phyloP scores from a whole-genome alignment of 345 rosid genomes.

The Eucalyptus decipiens region DNA sequence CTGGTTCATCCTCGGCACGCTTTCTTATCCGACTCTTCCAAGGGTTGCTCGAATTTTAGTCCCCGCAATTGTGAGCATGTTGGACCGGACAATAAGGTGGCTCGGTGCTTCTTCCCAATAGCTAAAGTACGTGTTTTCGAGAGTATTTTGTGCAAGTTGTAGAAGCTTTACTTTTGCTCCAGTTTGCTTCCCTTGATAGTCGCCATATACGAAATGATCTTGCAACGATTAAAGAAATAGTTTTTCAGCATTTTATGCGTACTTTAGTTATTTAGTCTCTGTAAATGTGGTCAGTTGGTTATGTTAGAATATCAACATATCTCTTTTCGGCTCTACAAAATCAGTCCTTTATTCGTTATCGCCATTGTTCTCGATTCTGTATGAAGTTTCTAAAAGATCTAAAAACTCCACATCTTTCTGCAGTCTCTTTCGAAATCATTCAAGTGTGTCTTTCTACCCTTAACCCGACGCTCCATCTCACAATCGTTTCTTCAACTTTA shows the following conservation, averaged over 20 bases:
- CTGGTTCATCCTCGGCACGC: conserved; percentile 74
- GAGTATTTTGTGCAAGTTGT: neutral
- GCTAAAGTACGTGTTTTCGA: neutral
- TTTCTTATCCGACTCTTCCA: conserved; percentile 59
- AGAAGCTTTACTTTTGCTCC: neutral
- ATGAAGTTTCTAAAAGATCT: neutral
- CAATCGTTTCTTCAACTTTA: neutral
- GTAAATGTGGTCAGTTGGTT: neutral
- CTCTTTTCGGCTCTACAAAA: neutral
- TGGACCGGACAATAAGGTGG: conserved; percentile 4
- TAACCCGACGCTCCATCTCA: neutral
- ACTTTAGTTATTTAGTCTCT: neutral
- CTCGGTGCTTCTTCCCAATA: conserved; percentile 4
- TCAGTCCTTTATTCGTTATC: neutral
- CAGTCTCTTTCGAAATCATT: neutral
- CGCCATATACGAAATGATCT: neutral
- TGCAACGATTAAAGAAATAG: neutral
- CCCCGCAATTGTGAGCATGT: neutral
- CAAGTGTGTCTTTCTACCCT: neutral
- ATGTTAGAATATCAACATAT: neutral
- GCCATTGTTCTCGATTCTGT: neutral
- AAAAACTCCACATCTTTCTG: neutral
- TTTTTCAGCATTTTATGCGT: neutral
- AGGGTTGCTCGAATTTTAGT: conserved; percentile 27
- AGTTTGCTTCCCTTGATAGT: neutral